Evolutionary conservation across 2,329 filamentous ascomycete species (phyloP).

Genomic region (Daldinia eschscholtzii): DNA sequence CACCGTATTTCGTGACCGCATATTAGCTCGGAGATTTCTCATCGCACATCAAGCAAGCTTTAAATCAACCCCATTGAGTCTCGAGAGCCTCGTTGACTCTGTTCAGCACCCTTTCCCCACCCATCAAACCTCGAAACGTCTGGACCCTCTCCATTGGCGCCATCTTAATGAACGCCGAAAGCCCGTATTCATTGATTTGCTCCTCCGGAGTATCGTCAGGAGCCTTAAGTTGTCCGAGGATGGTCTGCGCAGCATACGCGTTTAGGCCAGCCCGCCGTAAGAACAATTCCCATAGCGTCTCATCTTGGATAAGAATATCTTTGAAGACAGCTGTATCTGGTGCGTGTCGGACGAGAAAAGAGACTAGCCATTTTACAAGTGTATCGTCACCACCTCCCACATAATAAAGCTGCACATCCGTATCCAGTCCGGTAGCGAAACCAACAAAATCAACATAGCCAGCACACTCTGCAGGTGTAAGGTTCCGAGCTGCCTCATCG

Average conservation of each 20-base stretch:
- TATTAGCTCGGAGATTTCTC: neutral
- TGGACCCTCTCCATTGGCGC: slow-evolving; percentile 60
- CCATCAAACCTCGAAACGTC: slow-evolving; percentile 65
- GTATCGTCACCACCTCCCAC: slow-evolving; percentile 64
- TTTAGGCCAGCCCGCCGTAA: slow-evolving; percentile 76
- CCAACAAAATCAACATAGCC: slow-evolving; percentile 64
- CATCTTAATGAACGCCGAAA: slow-evolving; percentile 71
- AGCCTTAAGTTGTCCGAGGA: slow-evolving; percentile 64
- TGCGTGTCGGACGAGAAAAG: slow-evolving; percentile 62
- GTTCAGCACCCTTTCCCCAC: slow-evolving; percentile 65
- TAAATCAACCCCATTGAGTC: slow-evolving; percentile 59
- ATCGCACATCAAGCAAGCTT: slow-evolving; percentile 1
- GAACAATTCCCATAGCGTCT: slow-evolving; percentile 77
- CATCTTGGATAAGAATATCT: slow-evolving; percentile 62
- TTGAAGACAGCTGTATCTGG: slow-evolving; percentile 45
- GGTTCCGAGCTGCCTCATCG: slow-evolving; percentile 58
- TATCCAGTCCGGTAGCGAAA: slow-evolving; percentile 60
- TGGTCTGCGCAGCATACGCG: slow-evolving; percentile 75
- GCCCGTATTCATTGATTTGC: slow-evolving; percentile 53
- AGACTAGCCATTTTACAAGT: slow-evolving; percentile 67
- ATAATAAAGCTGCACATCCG: slow-evolving; percentile 58
- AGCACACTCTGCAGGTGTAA: slow-evolving; percentile 58
- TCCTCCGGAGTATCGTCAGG: slow-evolving; percentile 44
- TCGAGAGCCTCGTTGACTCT: slow-evolving; percentile 66
- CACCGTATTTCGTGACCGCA: neutral